Evolutionary conservation across 164 flowering plant species (phyloP).

Genomic region (Santalum album): DNA sequence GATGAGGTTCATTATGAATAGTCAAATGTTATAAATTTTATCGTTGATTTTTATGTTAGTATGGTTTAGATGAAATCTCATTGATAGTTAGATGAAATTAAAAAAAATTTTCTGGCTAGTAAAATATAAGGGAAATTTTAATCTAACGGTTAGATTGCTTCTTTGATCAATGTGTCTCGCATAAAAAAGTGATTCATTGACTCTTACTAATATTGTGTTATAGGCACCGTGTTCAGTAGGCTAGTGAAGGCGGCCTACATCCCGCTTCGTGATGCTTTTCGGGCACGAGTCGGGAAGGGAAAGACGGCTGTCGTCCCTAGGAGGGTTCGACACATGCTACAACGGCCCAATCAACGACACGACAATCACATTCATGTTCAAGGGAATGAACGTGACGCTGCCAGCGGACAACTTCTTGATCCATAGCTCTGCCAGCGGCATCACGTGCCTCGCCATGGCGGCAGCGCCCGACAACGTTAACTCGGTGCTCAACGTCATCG

Average conservation of each 20-base stretch:
- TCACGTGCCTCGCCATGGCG: constrained; percentile 71
- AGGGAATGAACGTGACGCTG: constrained; percentile 67
- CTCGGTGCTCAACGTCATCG: constrained; percentile 81
- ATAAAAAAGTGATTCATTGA: too few species aligned
- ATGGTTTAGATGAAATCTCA: too few species aligned
- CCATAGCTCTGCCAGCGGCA: constrained; percentile 54
- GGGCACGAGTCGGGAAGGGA: constrained; percentile 30
- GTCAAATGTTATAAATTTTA: too few species aligned
- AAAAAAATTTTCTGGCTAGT: too few species aligned
- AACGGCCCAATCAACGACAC: constrained; percentile 38
- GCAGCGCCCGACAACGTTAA: constrained; percentile 67
- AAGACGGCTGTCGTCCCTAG: constrained; percentile 39
- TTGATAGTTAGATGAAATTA: too few species aligned
- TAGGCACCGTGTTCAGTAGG: constrained; percentile 46
- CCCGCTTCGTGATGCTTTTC: constrained; percentile 55
- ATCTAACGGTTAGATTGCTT: too few species aligned
- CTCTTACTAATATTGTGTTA: neutral
- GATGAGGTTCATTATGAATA: too few species aligned
- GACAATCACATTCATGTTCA: constrained; percentile 54
- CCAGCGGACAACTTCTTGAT: constrained; percentile 55
- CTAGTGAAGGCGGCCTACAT: constrained; percentile 53
- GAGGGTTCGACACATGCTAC: constrained; percentile 90
- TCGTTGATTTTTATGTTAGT: too few species aligned
- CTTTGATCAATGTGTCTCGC: too few species aligned
- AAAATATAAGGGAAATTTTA: too few species aligned